These are phyloP conservation scores for Penicillium sp. DNA, from an alignment of 2,329 filamentous ascomycete genomes.

Conservation along the genomic window DNA sequence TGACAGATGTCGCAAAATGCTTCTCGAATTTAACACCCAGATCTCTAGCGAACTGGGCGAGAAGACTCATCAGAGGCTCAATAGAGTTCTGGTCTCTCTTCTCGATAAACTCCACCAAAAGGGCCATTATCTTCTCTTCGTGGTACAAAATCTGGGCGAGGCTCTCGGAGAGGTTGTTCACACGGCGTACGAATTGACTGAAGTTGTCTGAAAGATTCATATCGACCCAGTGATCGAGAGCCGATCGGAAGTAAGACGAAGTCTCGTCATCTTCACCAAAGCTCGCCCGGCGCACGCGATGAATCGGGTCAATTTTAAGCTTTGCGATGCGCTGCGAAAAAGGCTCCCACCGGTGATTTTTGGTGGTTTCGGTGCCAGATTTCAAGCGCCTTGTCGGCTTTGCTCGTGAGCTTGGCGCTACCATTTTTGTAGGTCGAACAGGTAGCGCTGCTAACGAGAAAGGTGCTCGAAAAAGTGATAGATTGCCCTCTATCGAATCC, in stretches of 20 bases:
- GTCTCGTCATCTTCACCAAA: constrained; percentile 77
- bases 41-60: constrained; percentile 94
- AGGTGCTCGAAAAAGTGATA: constrained; percentile 25
- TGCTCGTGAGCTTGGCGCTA: constrained; percentile 65
- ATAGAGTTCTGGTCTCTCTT: constrained; percentile 77
- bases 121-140: constrained; percentile 79
- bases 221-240: constrained; percentile 86
- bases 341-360: constrained; percentile 86
- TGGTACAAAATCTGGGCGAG: constrained; percentile 91
- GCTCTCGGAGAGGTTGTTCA: constrained; percentile 80
- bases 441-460: constrained; percentile 33
- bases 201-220: constrained; percentile 87
- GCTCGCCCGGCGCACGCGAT: constrained; percentile 79
- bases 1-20: constrained; percentile 77
- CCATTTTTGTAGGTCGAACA: constrained; percentile 41
- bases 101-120: constrained; percentile 76
- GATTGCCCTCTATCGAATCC: constrained; percentile 28
- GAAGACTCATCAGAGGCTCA: constrained; percentile 83
- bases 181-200: constrained; percentile 73
- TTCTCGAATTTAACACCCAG: constrained; percentile 85
- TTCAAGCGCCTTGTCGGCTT: constrained; percentile 71
- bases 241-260: constrained; percentile 84
- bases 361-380: constrained; percentile 72
- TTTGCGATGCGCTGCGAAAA: constrained; percentile 90
- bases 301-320: constrained; percentile 90